Base-by-base conservation (phyloP, 148 eudicot species). In the Vaccinium myrtillus region DNA sequence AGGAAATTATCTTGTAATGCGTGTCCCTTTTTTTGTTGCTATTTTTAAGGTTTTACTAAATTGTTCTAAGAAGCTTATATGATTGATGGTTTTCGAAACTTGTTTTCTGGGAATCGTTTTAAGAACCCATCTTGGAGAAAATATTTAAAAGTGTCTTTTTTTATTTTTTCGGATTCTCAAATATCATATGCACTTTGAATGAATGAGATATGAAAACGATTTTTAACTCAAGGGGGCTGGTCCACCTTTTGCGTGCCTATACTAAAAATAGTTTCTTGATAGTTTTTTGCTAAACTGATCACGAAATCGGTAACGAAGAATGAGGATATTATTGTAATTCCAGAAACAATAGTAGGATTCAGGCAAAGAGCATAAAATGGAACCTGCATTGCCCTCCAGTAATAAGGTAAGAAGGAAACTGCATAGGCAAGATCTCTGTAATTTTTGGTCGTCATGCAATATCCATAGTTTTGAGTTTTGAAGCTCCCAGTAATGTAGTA, bases 311-410 rank as follows among this genome's bases (percentile, higher is more conserved):
- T 21, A 61, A 8, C 2, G 10, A 9, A 63, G 69, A 63, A 21
- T 63, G 69, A 63, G n/a, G 69, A 12, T 0, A 16, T 13, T 69
- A 27, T 69, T 69, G 73, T 13, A 30, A 51, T 36, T 32, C n/a
- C 15, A 48, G 25, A 85, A 65, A 86, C 46, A 82, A 84, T 18
- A 77, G 5, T 11, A 5, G 4, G 76, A 13, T 58, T 83, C 27
- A 27, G 53, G 36, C 1, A 15, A 54, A 46, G 81, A 76, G 81
- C 10, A 15, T 16, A 48, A 19, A 12, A 65, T 61, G 48, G 12
- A 69, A 95, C 99, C 98, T 97, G 99, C 99, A 97, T 95, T 80
- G 99, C 99, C 84, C 99, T 91, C 98, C 98, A 97, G 79, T 95
- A 97, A 86, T 95, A 97, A 56, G 99, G 99, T 39, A 97, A 86